Percentiles rank a stretch among this genome's conserved stretches.
phyloP scores from a whole-genome alignment of 352 stramenopile genomes.

The Thalassiosira hispida region DNA sequence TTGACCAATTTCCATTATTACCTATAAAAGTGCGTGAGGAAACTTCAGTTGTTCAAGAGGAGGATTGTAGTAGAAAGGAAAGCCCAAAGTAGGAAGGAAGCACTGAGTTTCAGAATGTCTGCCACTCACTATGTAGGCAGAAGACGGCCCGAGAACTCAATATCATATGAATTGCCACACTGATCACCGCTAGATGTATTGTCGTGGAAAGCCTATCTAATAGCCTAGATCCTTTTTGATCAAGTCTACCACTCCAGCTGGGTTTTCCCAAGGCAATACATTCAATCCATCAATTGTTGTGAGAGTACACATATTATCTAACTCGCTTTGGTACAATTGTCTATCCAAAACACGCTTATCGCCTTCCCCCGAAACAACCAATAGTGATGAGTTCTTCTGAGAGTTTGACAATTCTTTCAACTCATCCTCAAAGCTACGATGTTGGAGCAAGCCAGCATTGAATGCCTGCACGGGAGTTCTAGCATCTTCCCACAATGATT shows the following conservation, averaged over 20 bases:
- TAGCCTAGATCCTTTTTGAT: constrained; percentile 11
- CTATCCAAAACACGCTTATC: constrained; percentile 52
- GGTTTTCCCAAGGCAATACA: constrained; percentile 73
- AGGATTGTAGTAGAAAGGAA: too few relatives aligned
- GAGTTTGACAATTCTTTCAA: constrained; percentile 50
- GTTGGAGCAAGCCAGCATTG: constrained; percentile 70
- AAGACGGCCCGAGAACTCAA: too few relatives aligned
- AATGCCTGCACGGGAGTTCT: constrained; percentile 65
- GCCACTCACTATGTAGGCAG: too few relatives aligned
- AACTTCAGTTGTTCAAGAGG: too few relatives aligned
- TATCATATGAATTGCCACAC: too few relatives aligned
- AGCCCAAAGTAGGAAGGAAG: too few relatives aligned
- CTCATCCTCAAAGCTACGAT: constrained; percentile 65
- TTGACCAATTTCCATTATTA: too few relatives aligned
- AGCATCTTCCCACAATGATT: constrained; percentile 20
- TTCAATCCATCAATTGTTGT: constrained; percentile 53
- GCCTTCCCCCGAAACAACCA: constrained; percentile 61
- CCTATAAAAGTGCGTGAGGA: too few relatives aligned
- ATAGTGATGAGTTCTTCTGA: too few relatives aligned
- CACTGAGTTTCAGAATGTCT: too few relatives aligned
- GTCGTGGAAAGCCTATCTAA: too few relatives aligned
- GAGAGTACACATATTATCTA: constrained; percentile 45
- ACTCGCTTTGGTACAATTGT: constrained; percentile 47
- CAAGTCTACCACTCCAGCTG: constrained; percentile 16
- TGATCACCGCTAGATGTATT: too few relatives aligned